phyloP scores from a whole-genome alignment of 2,329 filamentous ascomycete genomes.

The Huntiella savannae region DNA sequence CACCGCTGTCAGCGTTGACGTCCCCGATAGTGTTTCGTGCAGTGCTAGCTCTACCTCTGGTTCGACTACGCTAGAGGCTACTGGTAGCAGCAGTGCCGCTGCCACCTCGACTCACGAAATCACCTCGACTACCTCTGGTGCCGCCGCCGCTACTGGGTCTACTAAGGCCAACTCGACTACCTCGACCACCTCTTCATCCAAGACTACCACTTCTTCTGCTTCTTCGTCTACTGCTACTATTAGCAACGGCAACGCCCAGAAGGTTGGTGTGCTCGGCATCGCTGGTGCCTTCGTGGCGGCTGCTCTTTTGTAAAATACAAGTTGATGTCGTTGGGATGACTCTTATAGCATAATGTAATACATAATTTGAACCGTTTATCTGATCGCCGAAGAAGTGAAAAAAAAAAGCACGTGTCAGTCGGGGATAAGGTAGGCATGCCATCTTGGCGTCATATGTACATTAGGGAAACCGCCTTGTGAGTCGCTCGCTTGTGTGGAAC shows the following conservation, averaged over 20 bases:
- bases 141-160: background rate
- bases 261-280: constrained; percentile 2
- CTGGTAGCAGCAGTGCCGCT: background rate
- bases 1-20: constrained; percentile 18
- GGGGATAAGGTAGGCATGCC: too few species aligned
- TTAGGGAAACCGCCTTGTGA: too few species aligned
- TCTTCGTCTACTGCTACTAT: background rate
- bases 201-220: background rate
- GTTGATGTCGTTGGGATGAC: background rate
- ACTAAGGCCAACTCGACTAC: background rate
- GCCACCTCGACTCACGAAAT: background rate
- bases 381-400: too few species aligned
- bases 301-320: constrained; percentile 9
- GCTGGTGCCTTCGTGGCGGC: constrained; percentile 10
- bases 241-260: background rate
- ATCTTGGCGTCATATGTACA: too few species aligned
- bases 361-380: too few species aligned
- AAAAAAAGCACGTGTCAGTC: too few species aligned
- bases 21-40: constrained; percentile 22
- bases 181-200: background rate
- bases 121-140: background rate
- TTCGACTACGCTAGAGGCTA: background rate
- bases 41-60: constrained; percentile 11
- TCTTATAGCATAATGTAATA: background rate
- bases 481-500: too few species aligned